phyloP scores from a whole-genome alignment of 331 rosid species.

The Rhamnella rubrinervis region DNA sequence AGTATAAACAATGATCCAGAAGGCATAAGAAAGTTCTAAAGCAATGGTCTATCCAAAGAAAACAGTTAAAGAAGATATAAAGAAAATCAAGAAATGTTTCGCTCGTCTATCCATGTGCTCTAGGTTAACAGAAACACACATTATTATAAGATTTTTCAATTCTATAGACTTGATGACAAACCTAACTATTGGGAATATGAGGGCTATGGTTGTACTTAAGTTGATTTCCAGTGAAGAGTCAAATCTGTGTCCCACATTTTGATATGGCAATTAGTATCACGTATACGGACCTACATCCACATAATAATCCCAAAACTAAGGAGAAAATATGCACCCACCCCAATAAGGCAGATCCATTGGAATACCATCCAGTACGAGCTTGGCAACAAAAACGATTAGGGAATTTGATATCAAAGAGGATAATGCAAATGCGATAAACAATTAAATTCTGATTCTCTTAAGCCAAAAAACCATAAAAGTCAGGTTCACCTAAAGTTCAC shows the following conservation, averaged over 20 bases:
- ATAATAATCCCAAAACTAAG: not conserved
- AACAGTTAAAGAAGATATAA: not conserved
- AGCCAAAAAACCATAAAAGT: no score
- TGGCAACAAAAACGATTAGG: no score
- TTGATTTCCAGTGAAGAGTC: not conserved
- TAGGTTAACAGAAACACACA: not conserved
- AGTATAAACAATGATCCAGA: not conserved
- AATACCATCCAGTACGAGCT: no score
- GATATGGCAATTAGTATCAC: not conserved
- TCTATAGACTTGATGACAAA: not conserved
- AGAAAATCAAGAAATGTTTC: not conserved
- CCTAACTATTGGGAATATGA: not conserved
- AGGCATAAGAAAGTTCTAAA: no score
- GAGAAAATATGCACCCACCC: not conserved
- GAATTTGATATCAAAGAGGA: no score
- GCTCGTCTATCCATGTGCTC: not conserved
- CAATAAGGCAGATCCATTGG: no score
- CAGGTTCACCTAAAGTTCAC: no score
- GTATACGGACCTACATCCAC: not conserved
- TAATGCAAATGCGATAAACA: no score
- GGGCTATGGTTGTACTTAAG: not conserved
- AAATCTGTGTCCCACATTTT: not conserved
- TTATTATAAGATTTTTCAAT: not conserved
- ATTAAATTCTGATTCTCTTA: no score
- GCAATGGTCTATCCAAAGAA: no score